Evolutionary conservation across 768 basidiomycete genomes (phyloP), one percentile per base, ranked within the genome.

Genomic region (Lactarius sp.): DNA sequence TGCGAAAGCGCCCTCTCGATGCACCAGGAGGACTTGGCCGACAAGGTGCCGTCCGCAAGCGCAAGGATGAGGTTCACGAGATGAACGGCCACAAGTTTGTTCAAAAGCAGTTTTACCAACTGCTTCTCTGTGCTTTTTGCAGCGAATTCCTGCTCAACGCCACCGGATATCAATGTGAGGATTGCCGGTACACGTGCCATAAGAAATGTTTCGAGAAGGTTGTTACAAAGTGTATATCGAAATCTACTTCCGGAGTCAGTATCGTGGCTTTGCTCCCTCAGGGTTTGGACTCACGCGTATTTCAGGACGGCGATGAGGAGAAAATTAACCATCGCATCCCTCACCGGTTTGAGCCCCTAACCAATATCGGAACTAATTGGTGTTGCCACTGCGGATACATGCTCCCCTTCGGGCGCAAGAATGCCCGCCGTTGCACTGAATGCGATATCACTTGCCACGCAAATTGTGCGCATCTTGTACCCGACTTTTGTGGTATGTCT

Each of bases 31-130:
- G 94, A 62, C 85, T 99, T 46, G 97, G 96, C 55, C 94, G 97
- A 73, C 96, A 98, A 77, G 97, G 96, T 59, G 97, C 97, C 63
- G 86, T 99, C 68, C 89, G 95, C 72, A 98, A 97, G 77, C 91
- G 95, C 71, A 98, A 98, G 76, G 96, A 87, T 69, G 96, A 98
- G 78, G 89, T 98, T 3, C 94, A 95, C 77, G 95, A 98, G 76
- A 98, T 98, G 93, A 98, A 98, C 73, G 97, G 97, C 12, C 97
- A 99, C 79, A 93, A 97, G 75, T 99, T 99, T 73, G 83, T 99
- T 52, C 92, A 94, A 70, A 85, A 88, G 52, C 97, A 98, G 76
- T 99, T 99, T 80, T 98, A 97, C 75, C 95, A 98, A 73, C 85
- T 98, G 72, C 97, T 99, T 82, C 83, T 98, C 57, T 99, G 97